Evolutionary conservation across 495 filamentous ascomycete species (phyloP).

Genomic region (Hypoxylon trugodes): DNA sequence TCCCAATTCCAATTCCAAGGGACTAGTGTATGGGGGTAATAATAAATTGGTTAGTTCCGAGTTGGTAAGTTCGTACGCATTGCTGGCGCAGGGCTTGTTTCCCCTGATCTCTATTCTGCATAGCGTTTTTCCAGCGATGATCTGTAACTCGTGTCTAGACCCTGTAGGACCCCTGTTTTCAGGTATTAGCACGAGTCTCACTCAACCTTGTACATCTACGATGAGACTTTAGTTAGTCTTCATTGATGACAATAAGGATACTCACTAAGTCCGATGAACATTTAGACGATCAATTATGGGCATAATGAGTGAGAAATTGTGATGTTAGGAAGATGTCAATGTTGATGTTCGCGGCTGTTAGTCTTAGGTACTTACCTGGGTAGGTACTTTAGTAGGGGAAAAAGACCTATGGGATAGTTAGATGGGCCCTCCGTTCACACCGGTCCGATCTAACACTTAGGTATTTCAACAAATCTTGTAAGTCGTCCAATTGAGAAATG

Average conservation of each 20-base stretch:
- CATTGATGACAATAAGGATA: background rate
- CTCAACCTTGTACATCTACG: background rate
- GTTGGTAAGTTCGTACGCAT: constrained; percentile 13
- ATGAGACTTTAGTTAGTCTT: background rate
- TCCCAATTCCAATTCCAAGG: too few species aligned
- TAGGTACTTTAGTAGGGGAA: constrained; percentile 13
- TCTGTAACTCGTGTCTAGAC: constrained; percentile 35
- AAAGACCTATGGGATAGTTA: constrained; percentile 16
- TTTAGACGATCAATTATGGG: background rate
- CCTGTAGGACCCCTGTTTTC: constrained; percentile 8
- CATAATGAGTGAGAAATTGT: background rate
- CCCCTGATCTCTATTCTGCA: constrained; percentile 32
- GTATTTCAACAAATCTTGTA: too few species aligned
- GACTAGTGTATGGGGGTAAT: background rate
- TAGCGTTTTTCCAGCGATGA: constrained; percentile 15
- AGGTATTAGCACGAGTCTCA: constrained; percentile 14
- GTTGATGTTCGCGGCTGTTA: background rate
- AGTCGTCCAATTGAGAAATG: too few species aligned
- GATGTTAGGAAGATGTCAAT: background rate
- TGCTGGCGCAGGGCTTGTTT: constrained; percentile 5
- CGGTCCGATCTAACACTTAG: too few species aligned
- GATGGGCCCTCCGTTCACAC: constrained; percentile 16
- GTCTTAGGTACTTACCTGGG: background rate
- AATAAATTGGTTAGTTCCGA: background rate
- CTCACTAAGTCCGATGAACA: background rate